Evolutionary conservation across 257 asterid species (phyloP), one percentile per base, ranked within the genome.

Genomic region (Solanum stenotomum): DNA sequence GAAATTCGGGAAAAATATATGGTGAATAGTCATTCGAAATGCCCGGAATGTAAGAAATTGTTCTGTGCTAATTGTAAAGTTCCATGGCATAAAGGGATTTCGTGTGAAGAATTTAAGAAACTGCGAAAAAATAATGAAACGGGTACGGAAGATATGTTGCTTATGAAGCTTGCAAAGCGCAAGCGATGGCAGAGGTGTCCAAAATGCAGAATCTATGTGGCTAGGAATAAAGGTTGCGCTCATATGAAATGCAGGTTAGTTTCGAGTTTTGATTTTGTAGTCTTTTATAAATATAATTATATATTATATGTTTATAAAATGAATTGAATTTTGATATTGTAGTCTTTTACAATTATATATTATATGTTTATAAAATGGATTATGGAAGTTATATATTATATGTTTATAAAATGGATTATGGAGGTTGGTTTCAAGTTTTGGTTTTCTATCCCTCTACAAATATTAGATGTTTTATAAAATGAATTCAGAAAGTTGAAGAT

Each of bases 221-320:
- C 94, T 91, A 94, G 25, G 82, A 20, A 87, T 77, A 35, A 56
- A 0, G 98, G 98, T 3, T 96, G 99, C 92, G 87, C 92, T 90
- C 89, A 84, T 85, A 96, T 96, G 79, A 89, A 1, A 38, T 96
- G 99, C 96, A 95, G 99, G 98, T 96, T 87, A 27, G 83, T 40
- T 84, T 10, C 12, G 35, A 70, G 22, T 70, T 15, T 8, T 29
- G 37, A 29, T 70, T 29, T 59, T 59, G 5, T 49, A 49, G 22
- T 49, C 8, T 5, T 49, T 15, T 15, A 49, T 8, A 14, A 49
- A 15, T 46, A 46, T 44, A 46, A 46, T 46, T 42, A 42, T 42
- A 42, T 44, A 12, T 44, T 44, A 44, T 44, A 44, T 4, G 49
- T 10, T 40, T 40, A 40, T 10, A 40, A 40, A 40, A 40, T 40